Conservation (phyloP, 768 basidiomycete species). For the Mycena polygramma region DNA sequence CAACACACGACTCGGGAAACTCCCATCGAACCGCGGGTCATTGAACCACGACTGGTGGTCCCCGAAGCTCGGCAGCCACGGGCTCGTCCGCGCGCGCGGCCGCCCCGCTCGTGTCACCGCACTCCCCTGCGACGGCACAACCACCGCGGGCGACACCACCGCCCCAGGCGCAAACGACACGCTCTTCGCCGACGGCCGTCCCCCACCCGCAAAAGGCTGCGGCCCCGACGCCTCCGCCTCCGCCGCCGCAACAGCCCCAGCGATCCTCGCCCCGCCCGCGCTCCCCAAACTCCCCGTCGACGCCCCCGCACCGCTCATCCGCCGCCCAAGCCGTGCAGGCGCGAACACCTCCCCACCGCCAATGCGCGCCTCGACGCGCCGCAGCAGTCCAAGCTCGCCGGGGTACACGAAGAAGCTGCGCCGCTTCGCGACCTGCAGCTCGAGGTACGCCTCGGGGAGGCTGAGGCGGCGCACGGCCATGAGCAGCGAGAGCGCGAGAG, state of each 20-base stretch:
- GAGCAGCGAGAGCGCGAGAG: conserved; percentile 87
- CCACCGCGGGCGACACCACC: conserved; percentile 39
- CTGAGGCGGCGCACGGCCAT: conserved; percentile 79
- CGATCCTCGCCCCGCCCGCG: conserved; percentile 42
- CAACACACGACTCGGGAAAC: conserved; percentile 93
- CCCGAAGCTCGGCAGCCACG: conserved; percentile 71
- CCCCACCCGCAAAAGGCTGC: conserved; percentile 26
- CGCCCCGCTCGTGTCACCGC: conserved; percentile 55
- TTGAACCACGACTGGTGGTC: conserved; percentile 96
- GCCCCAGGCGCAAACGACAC: conserved; percentile 56
- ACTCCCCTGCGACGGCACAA: conserved; percentile 46
- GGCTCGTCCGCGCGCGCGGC: conserved; percentile 79
- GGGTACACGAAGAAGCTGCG: conserved; percentile 95
- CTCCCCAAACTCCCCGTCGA: conserved; percentile 48
- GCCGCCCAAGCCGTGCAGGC: conserved; percentile 46
- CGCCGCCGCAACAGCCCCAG: conserved; percentile 12
- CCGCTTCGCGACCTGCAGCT: conserved; percentile 84
- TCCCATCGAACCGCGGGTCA: conserved; percentile 93
- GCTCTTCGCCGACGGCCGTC: conserved; percentile 63
- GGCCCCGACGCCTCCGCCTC: conserved; percentile 4
- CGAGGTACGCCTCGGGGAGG: conserved; percentile 92
- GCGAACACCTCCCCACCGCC: conserved; percentile 52
- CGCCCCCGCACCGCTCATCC: conserved; percentile 44
- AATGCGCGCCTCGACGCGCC: conserved; percentile 71
- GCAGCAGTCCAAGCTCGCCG: conserved; percentile 79